Evolutionary conservation across 345 rosid species (phyloP).

Genomic region (Bruguiera parviflora): DNA sequence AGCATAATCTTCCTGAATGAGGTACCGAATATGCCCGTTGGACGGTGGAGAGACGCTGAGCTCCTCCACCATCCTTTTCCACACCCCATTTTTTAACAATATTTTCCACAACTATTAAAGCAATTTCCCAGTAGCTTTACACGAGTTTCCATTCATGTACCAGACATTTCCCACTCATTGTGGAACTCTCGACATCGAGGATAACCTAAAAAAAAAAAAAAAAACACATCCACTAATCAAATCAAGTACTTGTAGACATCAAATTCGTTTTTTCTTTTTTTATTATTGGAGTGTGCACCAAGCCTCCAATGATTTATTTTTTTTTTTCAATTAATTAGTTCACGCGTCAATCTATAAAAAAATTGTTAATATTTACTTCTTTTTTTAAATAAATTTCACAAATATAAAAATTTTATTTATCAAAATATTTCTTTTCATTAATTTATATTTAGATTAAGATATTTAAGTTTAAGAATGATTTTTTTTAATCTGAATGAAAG

Average conservation of each 20-base stretch:
- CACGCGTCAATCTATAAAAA: no score
- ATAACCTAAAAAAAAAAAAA: neutral
- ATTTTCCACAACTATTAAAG: neutral
- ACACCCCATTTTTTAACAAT: slow-evolving; percentile 19
- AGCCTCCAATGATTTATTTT: no score
- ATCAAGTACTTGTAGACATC: neutral
- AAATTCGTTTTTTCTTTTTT: no score
- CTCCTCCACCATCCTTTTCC: slow-evolving; percentile 36
- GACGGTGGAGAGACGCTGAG: slow-evolving; percentile 39
- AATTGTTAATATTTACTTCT: no score
- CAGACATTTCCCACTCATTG: slow-evolving; percentile 26
- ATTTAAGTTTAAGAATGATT: no score
- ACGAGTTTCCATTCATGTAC: slow-evolving; percentile 23
- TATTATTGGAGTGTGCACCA: no score
- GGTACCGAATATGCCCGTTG: slow-evolving; percentile 44
- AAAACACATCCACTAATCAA: neutral
- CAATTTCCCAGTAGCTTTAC: neutral
- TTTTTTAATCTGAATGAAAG: no score
- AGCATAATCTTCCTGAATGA: slow-evolving; percentile 6
- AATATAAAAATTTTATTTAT: no score
- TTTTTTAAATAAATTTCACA: no score
- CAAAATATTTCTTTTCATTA: no score
- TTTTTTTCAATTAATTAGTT: no score
- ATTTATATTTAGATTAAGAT: no score
- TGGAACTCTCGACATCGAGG: slow-evolving; percentile 3